These are phyloP conservation scores for Chlorella variabilis DNA, from an alignment of 163 green algal species.

Conservation along the genomic window DNA sequence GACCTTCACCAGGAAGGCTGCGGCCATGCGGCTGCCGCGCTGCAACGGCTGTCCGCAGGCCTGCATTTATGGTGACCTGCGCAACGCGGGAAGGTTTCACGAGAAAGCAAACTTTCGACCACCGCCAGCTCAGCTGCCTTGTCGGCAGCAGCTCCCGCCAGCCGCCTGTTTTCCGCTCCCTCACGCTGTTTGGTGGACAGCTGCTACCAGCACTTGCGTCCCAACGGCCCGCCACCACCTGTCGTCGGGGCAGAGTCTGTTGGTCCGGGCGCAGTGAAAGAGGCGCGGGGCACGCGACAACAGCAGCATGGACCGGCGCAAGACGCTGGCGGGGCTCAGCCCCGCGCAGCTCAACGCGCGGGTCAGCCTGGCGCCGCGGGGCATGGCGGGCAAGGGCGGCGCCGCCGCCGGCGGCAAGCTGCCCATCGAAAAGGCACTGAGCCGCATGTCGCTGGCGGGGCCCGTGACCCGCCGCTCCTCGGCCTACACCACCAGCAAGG, in stretches of 20 bases:
- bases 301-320: constrained; percentile 68
- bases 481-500: constrained; percentile 53
- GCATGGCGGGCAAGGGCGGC: constrained; percentile 39
- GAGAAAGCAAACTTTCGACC: no score
- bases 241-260: neutral
- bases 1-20: no score
- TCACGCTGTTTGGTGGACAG: neutral
- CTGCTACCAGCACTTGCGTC: no score
- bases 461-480: constrained; percentile 43
- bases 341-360: constrained; percentile 67
- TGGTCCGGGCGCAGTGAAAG: neutral
- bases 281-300: neutral
- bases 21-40: no score
- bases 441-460: constrained; percentile 45
- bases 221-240: neutral
- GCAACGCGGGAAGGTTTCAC: neutral
- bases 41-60: neutral
- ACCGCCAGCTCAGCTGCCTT: neutral
- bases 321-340: constrained; percentile 79
- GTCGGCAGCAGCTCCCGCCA: neutral
- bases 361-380: constrained; percentile 53
- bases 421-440: constrained; percentile 45
- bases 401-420: constrained; percentile 33
- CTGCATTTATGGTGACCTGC: neutral
- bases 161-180: neutral